Percentiles rank a stretch among this genome's conserved stretches.
These are phyloP conservation scores for Chenopodium album DNA, from an alignment of 148 eudicot species.

Conservation along the genomic window DNA sequence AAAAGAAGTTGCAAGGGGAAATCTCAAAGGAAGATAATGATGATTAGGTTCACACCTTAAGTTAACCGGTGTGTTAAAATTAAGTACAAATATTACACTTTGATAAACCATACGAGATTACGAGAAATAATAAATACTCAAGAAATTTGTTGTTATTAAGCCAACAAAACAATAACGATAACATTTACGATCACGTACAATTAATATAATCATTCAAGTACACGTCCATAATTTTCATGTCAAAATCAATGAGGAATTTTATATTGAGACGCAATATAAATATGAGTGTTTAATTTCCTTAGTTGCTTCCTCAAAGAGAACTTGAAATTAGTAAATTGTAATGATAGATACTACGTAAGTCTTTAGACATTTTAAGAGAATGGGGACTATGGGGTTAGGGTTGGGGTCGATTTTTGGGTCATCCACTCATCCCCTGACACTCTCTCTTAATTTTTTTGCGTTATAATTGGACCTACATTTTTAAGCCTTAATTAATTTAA, in stretches of 20 bases:
- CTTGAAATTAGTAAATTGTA: neutral
- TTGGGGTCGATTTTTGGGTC: neutral
- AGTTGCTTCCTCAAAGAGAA: neutral
- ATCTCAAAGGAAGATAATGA: too few relatives aligned
- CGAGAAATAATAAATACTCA: too few relatives aligned
- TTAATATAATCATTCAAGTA: too few relatives aligned
- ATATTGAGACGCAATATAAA: neutral
- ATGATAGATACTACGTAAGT: too few relatives aligned
- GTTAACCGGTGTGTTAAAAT: too few relatives aligned
- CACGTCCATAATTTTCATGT: neutral
- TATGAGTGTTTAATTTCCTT: neutral
- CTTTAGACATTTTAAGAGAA: neutral
- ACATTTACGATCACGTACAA: too few relatives aligned
- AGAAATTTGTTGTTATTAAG: too few relatives aligned
- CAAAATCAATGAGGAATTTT: neutral
- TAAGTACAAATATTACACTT: too few relatives aligned
- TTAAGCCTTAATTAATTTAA: neutral
- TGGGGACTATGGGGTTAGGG: neutral
- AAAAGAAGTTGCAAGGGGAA: too few relatives aligned
- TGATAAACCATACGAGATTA: too few relatives aligned
- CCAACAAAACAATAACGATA: too few relatives aligned
- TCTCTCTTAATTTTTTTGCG: neutral
- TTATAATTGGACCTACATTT: neutral
- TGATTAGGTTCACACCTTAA: too few relatives aligned
- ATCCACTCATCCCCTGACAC: neutral